Conservation (phyloP, 305 asterid species). For the Fraxinus albicans region DNA sequence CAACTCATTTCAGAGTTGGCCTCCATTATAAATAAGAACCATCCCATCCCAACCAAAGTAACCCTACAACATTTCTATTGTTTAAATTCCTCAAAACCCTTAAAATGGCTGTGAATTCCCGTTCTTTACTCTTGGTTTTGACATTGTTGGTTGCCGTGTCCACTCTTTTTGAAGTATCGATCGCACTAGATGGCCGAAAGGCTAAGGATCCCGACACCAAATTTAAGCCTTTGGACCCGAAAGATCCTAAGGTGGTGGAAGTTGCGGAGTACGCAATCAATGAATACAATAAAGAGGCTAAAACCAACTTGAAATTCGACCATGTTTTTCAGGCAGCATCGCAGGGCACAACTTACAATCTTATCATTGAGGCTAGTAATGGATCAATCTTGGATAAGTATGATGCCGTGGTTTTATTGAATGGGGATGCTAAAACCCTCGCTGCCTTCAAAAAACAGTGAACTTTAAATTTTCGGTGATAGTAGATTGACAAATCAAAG, state of each 20-base stretch:
- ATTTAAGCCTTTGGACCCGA: neutral
- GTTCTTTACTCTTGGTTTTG: neutral
- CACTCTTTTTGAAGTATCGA: neutral
- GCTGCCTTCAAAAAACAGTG: neutral
- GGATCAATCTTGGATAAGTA: neutral
- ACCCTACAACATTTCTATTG: neutral
- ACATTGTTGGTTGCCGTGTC: slow-evolving; percentile 1
- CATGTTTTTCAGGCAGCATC: neutral
- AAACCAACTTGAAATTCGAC: neutral
- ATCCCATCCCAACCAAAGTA: neutral
- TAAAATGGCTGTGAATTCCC: slow-evolving; percentile 11
- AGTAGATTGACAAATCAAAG: neutral
- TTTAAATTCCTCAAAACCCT: neutral
- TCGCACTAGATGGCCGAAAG: slow-evolving; percentile 23
- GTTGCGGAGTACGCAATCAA: slow-evolving; percentile 33
- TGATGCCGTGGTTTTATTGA: neutral
- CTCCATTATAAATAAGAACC: neutral
- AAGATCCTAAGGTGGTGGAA: slow-evolving; percentile 25
- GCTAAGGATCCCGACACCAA: neutral
- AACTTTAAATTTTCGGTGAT: neutral
- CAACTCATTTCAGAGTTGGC: neutral
- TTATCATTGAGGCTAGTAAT: neutral
- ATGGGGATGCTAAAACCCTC: neutral
- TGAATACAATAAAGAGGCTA: slow-evolving; percentile 30
- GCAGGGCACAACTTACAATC: neutral